Evolutionary conservation across 768 basidiomycete species (phyloP), one percentile per base, ranked within the genome.

Genomic region (Solioccasus polychromus): DNA sequence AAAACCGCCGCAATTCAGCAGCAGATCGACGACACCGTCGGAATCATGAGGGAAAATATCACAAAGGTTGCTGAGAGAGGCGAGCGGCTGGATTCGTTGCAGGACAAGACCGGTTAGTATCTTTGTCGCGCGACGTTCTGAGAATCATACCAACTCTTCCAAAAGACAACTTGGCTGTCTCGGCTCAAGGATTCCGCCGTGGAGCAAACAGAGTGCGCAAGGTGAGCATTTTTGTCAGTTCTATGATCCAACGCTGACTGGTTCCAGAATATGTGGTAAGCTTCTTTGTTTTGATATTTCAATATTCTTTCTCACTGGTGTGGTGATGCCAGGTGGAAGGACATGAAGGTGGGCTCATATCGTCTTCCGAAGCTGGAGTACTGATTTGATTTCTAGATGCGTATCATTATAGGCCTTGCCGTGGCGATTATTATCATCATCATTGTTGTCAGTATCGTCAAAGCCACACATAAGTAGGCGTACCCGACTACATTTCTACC

Each of bases 1-100:
- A 92, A 95, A 80, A 97, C 94, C 0, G 89, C 91, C 3, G 90
- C 88, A 46, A 95, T 98, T 58, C 95, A 98, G 67, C 78, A 78
- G n/a, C 93, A 98, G 71, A 97, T 97, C 57, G 92, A 98, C 66
- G 88, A 91, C 64, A 98, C 96, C 36, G 93, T 97, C 41, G 88
- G 84, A 42, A 92, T 97, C 61, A 99, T 99, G 96, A 79, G 91
- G 64, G 92, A 96, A 56, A 99, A 99, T 69, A 97, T 99, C 61
- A 88, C 84, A 50, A 91, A 92, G 69, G 92, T 95, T 15, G 89
- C 92, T 14, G 93, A 98, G 74, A 72, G 96, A 61, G 94, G 94
- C 60, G 95, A 98, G 72, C 70, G 92, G 54, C 72, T 99, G 52
- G 93, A 98, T 62, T 85, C 87, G 39, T 70, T 98, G 53, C 95